Conservation (phyloP, 2,329 filamentous ascomycete genomes). For the Fusarium chuoi region DNA sequence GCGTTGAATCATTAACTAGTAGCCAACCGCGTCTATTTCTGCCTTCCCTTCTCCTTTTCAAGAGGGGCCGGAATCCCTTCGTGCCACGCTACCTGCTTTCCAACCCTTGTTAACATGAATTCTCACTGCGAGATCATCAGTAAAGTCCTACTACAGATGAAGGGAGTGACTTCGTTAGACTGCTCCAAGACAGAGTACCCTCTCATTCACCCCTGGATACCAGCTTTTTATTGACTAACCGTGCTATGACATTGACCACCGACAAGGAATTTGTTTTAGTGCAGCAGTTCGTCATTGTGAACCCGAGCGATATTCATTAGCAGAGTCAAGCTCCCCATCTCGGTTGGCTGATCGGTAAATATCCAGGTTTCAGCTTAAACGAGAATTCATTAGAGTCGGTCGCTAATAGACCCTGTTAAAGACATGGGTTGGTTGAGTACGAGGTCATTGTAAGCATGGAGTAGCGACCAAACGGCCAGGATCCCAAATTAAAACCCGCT, state of each 20-base stretch:
- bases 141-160: neutral
- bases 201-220: constrained; percentile 4
- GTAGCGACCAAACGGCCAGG: neutral
- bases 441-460: neutral
- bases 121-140: neutral
- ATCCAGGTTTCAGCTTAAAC: constrained; percentile 16
- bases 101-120: neutral
- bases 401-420: neutral
- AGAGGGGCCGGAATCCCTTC: neutral
- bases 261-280: neutral
- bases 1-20: neutral
- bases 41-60: neutral
- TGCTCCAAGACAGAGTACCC: neutral
- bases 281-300: neutral
- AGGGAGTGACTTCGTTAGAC: constrained; percentile 19
- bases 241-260: neutral
- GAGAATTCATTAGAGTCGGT: constrained; percentile 16
- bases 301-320: constrained; percentile 27
- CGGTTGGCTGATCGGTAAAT: neutral
- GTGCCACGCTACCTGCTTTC: neutral
- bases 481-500: constrained; percentile 9
- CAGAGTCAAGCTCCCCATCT: neutral
- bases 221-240: neutral
- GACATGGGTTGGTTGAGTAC: neutral
- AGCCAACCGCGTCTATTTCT: neutral